Evolutionary conservation across 2,329 filamentous ascomycete genomes (phyloP).

Genomic region (Tolypocladium ophioglossoides): DNA sequence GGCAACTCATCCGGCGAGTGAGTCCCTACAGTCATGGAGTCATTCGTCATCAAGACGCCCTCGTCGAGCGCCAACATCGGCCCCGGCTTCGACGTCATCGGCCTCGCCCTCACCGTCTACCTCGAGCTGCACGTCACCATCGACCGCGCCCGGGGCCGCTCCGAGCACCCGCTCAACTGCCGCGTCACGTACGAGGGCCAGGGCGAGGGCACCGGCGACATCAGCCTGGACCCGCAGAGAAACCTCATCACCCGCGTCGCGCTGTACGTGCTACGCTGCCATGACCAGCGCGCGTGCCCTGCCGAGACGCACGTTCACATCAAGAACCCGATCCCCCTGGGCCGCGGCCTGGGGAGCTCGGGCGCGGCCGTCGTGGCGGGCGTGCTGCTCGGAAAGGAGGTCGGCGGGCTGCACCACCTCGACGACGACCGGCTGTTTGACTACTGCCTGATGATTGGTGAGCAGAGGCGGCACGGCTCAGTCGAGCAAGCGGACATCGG

Average conservation of each 20-base stretch:
- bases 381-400: conserved; percentile 84
- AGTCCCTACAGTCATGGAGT: conserved; percentile 34
- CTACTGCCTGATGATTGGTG: conserved; percentile 93
- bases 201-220: conserved; percentile 58
- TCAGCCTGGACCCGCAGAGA: conserved; percentile 71
- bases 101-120: conserved; percentile 86
- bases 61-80: conserved; percentile 97
- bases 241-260: conserved; percentile 94
- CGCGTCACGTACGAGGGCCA: conserved; percentile 82
- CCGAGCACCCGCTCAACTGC: conserved; percentile 67
- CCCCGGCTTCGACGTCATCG: conserved; percentile 95
- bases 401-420: conserved; percentile 65
- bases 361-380: conserved; percentile 92
- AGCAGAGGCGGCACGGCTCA: not conserved
- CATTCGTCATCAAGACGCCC: conserved; percentile 67
- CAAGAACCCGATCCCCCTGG: conserved; percentile 88
- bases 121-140: conserved; percentile 81
- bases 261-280: conserved; percentile 87
- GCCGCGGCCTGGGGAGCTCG: conserved; percentile 86
- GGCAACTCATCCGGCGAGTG: conserved; percentile 1
- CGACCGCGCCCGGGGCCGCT: conserved; percentile 43
- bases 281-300: conserved; percentile 78
- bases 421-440: conserved; percentile 79
- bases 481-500: not conserved
- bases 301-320: conserved; percentile 84